These are phyloP conservation scores for Fusarium nurragi DNA, from an alignment of 2,329 filamentous ascomycete species.

Conservation along the genomic window DNA sequence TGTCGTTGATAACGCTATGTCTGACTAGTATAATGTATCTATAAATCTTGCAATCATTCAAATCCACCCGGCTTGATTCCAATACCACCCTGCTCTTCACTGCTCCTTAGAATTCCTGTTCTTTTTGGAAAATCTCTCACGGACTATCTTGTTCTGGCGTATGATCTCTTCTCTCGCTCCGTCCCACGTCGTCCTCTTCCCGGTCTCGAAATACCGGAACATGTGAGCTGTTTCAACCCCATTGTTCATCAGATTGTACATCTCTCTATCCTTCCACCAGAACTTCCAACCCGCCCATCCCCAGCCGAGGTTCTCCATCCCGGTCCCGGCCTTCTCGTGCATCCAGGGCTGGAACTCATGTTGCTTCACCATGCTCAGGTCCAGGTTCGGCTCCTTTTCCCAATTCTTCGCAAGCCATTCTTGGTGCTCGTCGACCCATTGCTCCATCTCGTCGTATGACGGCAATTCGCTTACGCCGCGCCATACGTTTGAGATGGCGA, in stretches of 20 bases:
- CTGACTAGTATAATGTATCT: neutral
- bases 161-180: conserved; percentile 48
- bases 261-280: conserved; percentile 50
- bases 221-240: conserved; percentile 54
- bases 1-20: too few species aligned
- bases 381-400: neutral
- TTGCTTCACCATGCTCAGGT: conserved; percentile 42
- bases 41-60: neutral
- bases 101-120: neutral
- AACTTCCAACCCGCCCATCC: conserved; percentile 54
- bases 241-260: conserved; percentile 52
- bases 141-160: conserved; percentile 13
- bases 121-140: conserved; percentile 3
- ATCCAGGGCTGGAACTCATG: conserved; percentile 50
- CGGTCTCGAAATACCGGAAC: conserved; percentile 54
- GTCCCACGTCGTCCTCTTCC: conserved; percentile 51
- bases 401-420: conserved; percentile 19
- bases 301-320: conserved; percentile 54
- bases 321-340: conserved; percentile 53
- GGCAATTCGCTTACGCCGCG: conserved; percentile 13
- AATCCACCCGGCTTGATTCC: neutral
- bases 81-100: neutral
- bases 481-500: conserved; percentile 26
- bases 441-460: neutral
- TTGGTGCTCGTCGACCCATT: conserved; percentile 24